phyloP scores from a whole-genome alignment of 495 filamentous ascomycete genomes.

The Corynascus novoguineensis region DNA sequence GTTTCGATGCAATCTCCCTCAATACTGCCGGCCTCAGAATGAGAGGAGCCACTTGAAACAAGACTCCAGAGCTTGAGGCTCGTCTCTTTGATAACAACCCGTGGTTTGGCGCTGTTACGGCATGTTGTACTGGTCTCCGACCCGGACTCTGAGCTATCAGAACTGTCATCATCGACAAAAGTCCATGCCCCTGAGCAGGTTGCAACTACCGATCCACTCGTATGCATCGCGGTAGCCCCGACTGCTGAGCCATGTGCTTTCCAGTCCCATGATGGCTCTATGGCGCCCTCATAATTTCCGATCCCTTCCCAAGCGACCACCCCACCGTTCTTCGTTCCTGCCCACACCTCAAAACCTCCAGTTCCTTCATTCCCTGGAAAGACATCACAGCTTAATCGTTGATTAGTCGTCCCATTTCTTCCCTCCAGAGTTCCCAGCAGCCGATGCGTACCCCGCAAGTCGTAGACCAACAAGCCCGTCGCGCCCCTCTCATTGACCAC shows the following conservation, averaged over 20 bases:
- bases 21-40: neutral
- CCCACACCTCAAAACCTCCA: constrained; percentile 71
- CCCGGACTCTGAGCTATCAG: constrained; percentile 13
- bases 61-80: constrained; percentile 63
- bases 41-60: constrained; percentile 10
- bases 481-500: constrained; percentile 81
- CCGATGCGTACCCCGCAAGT: constrained; percentile 67
- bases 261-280: constrained; percentile 55
- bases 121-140: neutral
- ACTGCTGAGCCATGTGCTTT: constrained; percentile 54
- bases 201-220: constrained; percentile 60
- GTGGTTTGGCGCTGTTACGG: constrained; percentile 10
- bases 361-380: constrained; percentile 38
- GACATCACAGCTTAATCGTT: constrained; percentile 73
- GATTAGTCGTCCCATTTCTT: constrained; percentile 65
- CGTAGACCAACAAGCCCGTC: constrained; percentile 69
- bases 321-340: constrained; percentile 70
- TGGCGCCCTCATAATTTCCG: constrained; percentile 47
- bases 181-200: constrained; percentile 63
- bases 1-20: neutral
- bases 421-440: constrained; percentile 66
- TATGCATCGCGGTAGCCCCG: constrained; percentile 60
- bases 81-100: constrained; percentile 45
- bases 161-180: constrained; percentile 21
- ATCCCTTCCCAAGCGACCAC: constrained; percentile 72